Evolutionary conservation across 1,284 basidiomycete species (phyloP).

Genomic region (Moesziomyces antarcticus): DNA sequence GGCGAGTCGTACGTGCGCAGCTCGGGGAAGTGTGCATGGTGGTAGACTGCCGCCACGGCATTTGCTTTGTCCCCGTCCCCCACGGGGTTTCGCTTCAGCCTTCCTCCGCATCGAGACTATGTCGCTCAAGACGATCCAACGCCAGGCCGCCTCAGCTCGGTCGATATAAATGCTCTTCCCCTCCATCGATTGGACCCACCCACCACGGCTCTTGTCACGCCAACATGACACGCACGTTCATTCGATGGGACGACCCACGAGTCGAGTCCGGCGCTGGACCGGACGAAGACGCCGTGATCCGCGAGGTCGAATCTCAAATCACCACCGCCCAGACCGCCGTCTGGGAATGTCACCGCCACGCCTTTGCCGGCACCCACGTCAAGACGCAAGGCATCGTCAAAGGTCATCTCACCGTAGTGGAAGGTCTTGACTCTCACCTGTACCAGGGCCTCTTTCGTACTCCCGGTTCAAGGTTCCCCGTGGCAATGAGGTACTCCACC

Average conservation of each 20-base stretch:
- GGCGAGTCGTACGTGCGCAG: no score
- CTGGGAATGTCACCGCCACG: slow-evolving; percentile 37
- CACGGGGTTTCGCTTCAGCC: not conserved
- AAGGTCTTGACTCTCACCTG: slow-evolving; percentile 53
- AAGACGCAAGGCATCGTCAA: slow-evolving; percentile 54
- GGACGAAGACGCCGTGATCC: slow-evolving; percentile 54
- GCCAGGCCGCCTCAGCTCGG: no score
- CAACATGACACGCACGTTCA: slow-evolving; percentile 24
- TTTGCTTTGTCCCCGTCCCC: no score
- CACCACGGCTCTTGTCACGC: not conserved
- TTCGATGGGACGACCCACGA: slow-evolving; percentile 48
- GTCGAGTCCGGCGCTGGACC: slow-evolving; percentile 47
- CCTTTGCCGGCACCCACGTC: slow-evolving; percentile 51
- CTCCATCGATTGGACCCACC: no score
- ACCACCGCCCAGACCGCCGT: slow-evolving; percentile 42
- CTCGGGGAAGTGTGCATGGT: no score
- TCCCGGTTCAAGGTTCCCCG: slow-evolving; percentile 40
- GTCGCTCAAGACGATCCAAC: no score
- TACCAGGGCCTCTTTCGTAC: slow-evolving; percentile 55
- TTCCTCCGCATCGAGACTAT: no score
- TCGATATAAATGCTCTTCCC: no score
- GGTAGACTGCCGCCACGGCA: no score
- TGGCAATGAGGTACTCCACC: slow-evolving; percentile 52
- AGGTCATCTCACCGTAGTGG: slow-evolving; percentile 46
- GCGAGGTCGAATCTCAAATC: slow-evolving; percentile 54